Base-by-base conservation (phyloP, 805 yeast species). In the Pichia paraexigua region DNA sequence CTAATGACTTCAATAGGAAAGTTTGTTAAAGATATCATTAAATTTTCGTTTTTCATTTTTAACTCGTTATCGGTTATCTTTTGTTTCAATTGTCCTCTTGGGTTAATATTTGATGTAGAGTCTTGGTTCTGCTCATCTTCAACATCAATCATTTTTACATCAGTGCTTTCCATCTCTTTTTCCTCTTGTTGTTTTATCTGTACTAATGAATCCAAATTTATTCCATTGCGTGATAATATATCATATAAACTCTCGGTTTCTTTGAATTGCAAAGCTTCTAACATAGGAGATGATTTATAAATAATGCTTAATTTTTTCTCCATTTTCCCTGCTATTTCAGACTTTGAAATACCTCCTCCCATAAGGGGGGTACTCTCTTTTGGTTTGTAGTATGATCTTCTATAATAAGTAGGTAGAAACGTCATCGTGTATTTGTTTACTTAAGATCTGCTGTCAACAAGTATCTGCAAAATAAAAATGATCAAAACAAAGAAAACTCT, bases 11-110 rank as follows among this genome's bases (percentile, higher is more conserved):
- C 32, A 13, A 28, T 50, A 0, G 67, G 64, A 11, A 66, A 28
- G 15, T 56, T 54, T 9, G 54, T 54, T 3, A 64, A 28, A 2
- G 56, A 55, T 3, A 60, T 44, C 1, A 58, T 46, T 41, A 65
- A 47, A 24, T 12, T 40, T n/a, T 15, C 48, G 28, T 7, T 48
- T 12, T 5, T 54, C 28, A 53, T 51, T 15, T 50, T 54, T 8
- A 57, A 10, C 24, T 54, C 53, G 27, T 51, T 42, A 4, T 41
- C 18, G 25, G 40, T 45, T 2, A 45, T 30, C 32, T 20, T 21
- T 11, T 24, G 25, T 3, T 44, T 43, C 9, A 47, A n/a, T 21
- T 20, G 9, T 6, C 18, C 42, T 6, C 18, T 17, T 25, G 51
- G 50, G n/a, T 41, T 41, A 6, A 25, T 50, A 30, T 18, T 45